A percentile compares a stretch with the other conserved stretches of the same genome.
Evolutionary conservation across 345 rosid species (phyloP).

Genomic region (Eucalyptus cloeziana): DNA sequence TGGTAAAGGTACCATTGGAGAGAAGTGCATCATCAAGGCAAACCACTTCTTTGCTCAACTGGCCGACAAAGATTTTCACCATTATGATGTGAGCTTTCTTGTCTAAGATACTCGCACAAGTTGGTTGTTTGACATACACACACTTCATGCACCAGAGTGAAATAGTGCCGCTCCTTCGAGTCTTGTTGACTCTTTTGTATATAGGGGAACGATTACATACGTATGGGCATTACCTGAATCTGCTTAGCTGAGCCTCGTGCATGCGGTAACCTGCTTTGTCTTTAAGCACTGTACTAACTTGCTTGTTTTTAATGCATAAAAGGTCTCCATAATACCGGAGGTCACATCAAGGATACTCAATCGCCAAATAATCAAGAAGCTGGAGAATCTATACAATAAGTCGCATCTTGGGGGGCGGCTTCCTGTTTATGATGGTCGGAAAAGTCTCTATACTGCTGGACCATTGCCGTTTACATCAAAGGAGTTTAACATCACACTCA

Average conservation of each 20-base stretch:
- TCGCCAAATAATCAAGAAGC: conserved; percentile 75
- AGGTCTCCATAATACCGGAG: conserved; percentile 84
- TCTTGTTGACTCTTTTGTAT: background rate
- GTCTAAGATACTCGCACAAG: background rate
- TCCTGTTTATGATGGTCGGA: conserved; percentile 92
- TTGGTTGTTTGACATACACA: background rate
- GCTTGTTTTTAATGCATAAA: background rate
- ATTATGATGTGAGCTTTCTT: conserved; percentile 60
- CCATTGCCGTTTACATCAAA: conserved; percentile 72
- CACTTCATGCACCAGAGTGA: background rate
- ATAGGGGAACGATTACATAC: background rate
- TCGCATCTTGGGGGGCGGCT: conserved; percentile 89
- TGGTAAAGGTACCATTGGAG: conserved; percentile 57
- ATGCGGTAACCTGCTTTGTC: background rate
- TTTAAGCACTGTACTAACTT: background rate
- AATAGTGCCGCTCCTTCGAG: background rate
- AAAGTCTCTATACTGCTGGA: conserved; percentile 91
- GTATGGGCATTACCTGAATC: background rate
- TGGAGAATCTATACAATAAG: conserved; percentile 43
- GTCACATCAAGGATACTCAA: conserved; percentile 72
- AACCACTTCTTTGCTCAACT: conserved; percentile 89
- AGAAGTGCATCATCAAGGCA: conserved; percentile 78
- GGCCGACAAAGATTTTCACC: conserved; percentile 93
- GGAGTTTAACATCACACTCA: conserved; percentile 61
- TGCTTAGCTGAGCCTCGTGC: background rate